A percentile compares a stretch with the other conserved stretches of the same genome.
Conservation (phyloP, 192 early-diverging fungal genomes). For the Podila minutissima region DNA sequence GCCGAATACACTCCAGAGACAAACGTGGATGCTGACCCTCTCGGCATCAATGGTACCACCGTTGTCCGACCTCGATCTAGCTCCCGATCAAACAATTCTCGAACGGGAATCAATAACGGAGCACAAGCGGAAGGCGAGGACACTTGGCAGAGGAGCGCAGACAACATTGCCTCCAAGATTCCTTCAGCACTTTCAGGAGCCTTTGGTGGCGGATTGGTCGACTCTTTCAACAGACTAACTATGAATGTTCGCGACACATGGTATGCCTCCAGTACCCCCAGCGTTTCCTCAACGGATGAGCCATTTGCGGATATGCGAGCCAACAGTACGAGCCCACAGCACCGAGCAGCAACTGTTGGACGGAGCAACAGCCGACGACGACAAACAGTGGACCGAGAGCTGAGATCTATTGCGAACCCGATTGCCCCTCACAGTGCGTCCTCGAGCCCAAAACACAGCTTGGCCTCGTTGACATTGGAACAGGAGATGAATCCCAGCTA, state of each 20-base stretch:
- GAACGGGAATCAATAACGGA: not conserved
- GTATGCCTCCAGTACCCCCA: constrained; percentile 23
- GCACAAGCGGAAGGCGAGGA: constrained; percentile 7
- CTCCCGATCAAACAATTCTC: not conserved
- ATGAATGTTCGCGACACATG: constrained; percentile 48
- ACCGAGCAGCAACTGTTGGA: constrained; percentile 35
- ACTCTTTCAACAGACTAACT: constrained; percentile 35
- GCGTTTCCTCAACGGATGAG: not conserved
- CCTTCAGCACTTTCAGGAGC: constrained; percentile 41
- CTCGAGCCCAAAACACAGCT: constrained; percentile 35
- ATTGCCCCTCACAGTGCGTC: constrained; percentile 14
- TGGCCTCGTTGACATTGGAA: constrained; percentile 35
- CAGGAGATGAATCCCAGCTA: constrained; percentile 26
- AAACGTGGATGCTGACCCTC: constrained; percentile 7
- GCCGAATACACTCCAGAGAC: not conserved
- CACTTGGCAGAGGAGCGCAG: constrained; percentile 33
- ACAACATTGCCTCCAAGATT: constrained; percentile 28
- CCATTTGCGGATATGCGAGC: constrained; percentile 26
- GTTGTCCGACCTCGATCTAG: constrained; percentile 7
- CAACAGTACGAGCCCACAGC: constrained; percentile 2
- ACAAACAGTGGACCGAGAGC: constrained; percentile 19
- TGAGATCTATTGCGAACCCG: constrained; percentile 19
- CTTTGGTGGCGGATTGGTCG: constrained; percentile 27
- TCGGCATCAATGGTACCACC: constrained; percentile 9
- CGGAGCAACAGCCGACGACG: constrained; percentile 31